These are phyloP conservation scores for Physcomitrium patens DNA, from an alignment of 225 moss, liverwort and hornwort genomes.

Conservation along the genomic window DNA sequence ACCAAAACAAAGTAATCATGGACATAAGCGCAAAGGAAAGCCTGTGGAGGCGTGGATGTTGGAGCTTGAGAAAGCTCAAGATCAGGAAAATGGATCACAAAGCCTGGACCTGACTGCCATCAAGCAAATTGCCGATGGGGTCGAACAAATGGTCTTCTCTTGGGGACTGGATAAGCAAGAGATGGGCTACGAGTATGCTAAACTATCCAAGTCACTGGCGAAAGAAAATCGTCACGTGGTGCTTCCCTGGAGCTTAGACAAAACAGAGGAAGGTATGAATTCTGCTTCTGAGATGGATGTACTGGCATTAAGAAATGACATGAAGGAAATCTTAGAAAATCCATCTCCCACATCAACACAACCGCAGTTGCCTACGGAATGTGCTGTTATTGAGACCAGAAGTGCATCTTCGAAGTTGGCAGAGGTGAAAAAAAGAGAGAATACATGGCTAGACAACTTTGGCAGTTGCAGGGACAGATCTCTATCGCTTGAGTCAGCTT, in stretches of 20 bases:
- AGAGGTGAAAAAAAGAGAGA: not conserved
- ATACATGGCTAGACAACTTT: not conserved
- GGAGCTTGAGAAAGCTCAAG: constrained; percentile 53
- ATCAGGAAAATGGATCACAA: constrained; percentile 47
- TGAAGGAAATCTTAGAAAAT: not conserved
- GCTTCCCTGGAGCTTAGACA: constrained; percentile 39
- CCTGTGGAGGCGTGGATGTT: constrained; percentile 57
- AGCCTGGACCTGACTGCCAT: constrained; percentile 46
- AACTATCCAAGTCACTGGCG: constrained; percentile 38
- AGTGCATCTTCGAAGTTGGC: constrained; percentile 10
- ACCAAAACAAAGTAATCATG: constrained; percentile 40
- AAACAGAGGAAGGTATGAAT: constrained; percentile 20
- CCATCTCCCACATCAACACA: not conserved
- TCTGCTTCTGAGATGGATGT: constrained; percentile 10
- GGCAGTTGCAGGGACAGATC: constrained; percentile 13
- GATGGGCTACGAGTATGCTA: constrained; percentile 39
- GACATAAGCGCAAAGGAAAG: constrained; percentile 60
- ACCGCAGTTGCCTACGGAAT: not conserved
- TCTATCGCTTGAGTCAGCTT: not conserved
- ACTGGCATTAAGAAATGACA: not conserved
- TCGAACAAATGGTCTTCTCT: constrained; percentile 53
- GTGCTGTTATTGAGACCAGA: not conserved
- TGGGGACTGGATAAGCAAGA: constrained; percentile 48
- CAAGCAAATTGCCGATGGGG: constrained; percentile 52
- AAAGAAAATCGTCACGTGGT: constrained; percentile 31